A percentile compares a stretch with the other conserved stretches of the same genome.
These are phyloP conservation scores for Helicostylum pulchrum DNA, from an alignment of 192 early-diverging fungal species.

Conservation along the genomic window DNA sequence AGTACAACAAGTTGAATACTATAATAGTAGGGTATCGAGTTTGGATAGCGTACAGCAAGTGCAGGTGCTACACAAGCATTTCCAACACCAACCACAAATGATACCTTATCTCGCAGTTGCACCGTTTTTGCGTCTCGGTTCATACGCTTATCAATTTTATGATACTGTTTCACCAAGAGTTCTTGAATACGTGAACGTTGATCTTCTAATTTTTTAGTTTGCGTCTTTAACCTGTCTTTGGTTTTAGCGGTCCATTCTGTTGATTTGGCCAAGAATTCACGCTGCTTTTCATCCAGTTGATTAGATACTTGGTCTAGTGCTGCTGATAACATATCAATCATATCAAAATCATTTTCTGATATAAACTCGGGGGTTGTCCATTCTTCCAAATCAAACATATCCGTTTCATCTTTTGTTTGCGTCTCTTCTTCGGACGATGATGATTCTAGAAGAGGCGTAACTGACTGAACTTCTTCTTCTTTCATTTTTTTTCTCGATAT, in stretches of 20 bases:
- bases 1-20: slow-evolving; percentile 43
- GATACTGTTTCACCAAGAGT: slow-evolving; percentile 25
- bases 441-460: too few species aligned
- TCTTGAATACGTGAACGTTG: slow-evolving; percentile 23
- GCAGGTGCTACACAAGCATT: slow-evolving; percentile 60
- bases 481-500: too few species aligned
- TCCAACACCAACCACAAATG: slow-evolving; percentile 63
- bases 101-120: slow-evolving; percentile 55
- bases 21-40: slow-evolving; percentile 57
- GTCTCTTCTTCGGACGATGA: neutral
- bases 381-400: slow-evolving; percentile 13
- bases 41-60: slow-evolving; percentile 45
- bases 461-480: too few species aligned
- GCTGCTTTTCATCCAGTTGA: slow-evolving; percentile 32
- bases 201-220: slow-evolving; percentile 33
- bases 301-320: slow-evolving; percentile 33
- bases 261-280: slow-evolving; percentile 27
- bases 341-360: slow-evolving; percentile 41
- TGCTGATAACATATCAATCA: slow-evolving; percentile 36
- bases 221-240: slow-evolving; percentile 14
- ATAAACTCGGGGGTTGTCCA: slow-evolving; percentile 19
- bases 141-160: slow-evolving; percentile 27
- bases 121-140: slow-evolving; percentile 44
- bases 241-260: slow-evolving; percentile 36
- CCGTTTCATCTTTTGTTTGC: neutral